Evolutionary conservation across 345 rosid species (phyloP).

Genomic region (Rhodamnia argentea): DNA sequence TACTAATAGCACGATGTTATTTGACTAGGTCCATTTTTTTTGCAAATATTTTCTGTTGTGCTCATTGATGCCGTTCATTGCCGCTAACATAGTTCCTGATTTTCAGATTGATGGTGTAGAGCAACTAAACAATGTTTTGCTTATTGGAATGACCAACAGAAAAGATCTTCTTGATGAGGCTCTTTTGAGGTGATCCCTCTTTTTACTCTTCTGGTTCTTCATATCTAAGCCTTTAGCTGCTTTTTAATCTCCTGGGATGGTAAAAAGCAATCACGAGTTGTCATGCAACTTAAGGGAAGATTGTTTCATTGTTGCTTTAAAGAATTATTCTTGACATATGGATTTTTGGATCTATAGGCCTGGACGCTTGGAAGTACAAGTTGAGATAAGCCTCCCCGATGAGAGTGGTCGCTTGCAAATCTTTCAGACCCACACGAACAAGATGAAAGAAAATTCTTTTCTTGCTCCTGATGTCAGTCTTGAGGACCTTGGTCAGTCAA

Average conservation of each 20-base stretch:
- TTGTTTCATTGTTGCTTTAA: background rate
- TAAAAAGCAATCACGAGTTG: background rate
- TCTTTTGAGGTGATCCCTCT: conserved; percentile 61
- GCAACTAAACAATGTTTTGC: conserved; percentile 93
- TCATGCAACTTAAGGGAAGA: background rate
- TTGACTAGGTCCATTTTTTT: background rate
- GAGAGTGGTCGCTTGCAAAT: conserved; percentile 96
- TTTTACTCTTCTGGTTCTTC: background rate
- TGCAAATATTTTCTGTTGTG: background rate
- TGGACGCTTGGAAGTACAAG: conserved; percentile 97
- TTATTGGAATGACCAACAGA: conserved; percentile 99
- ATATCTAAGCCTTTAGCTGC: background rate
- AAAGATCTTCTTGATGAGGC: conserved; percentile 99
- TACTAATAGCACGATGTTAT: background rate
- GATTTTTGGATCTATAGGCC: conserved; percentile 42
- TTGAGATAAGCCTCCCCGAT: conserved; percentile 99
- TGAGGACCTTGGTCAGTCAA: conserved; percentile 70
- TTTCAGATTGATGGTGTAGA: conserved; percentile 99
- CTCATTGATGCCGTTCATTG: background rate
- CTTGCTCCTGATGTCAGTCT: conserved; percentile 80
- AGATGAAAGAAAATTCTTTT: conserved; percentile 97
- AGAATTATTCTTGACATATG: background rate
- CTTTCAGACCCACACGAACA: conserved; percentile 93
- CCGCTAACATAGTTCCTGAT: background rate
- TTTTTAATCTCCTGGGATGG: background rate